Percentiles rank a stretch among this genome's conserved stretches.
These are phyloP conservation scores for Pseudogymnoascus sp. DNA, from an alignment of 2,329 filamentous ascomycete genomes.

Conservation along the genomic window DNA sequence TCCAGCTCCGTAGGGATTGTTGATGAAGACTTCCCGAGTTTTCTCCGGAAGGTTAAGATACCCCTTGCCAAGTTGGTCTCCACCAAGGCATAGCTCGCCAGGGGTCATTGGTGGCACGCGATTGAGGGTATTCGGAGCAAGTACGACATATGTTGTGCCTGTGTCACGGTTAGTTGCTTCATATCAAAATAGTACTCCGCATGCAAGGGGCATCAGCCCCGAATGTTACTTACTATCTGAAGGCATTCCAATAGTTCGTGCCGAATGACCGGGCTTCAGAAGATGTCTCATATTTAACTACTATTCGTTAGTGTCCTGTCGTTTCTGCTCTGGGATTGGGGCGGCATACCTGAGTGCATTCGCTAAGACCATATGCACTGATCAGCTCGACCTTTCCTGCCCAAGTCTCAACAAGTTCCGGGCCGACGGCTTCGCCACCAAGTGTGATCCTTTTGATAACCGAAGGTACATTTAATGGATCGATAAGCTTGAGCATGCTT, in stretches of 20 bases:
- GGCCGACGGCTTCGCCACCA: conserved; percentile 78
- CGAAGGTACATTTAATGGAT: conserved; percentile 69
- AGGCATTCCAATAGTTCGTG: conserved; percentile 11
- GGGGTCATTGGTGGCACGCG: not conserved
- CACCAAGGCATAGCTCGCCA: conserved; percentile 24
- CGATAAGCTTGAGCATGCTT: conserved; percentile 71
- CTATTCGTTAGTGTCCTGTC: conserved; percentile 1
- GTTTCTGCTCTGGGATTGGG: conserved; percentile 38
- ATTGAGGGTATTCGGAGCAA: not conserved
- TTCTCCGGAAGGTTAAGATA: conserved; percentile 54
- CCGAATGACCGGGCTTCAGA: not conserved
- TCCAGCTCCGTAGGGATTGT: conserved; percentile 44
- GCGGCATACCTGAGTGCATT: conserved; percentile 65
- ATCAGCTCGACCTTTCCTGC: conserved; percentile 31
- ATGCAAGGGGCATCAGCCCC: conserved; percentile 82
- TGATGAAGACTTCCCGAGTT: conserved; percentile 51
- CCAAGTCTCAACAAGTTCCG: conserved; percentile 41
- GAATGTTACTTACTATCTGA: conserved; percentile 59
- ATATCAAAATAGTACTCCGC: conserved; percentile 62
- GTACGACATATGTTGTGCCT: conserved; percentile 67
- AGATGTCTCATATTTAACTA: conserved; percentile 1
- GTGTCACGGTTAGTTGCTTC: conserved; percentile 61
- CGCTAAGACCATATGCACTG: conserved; percentile 71
- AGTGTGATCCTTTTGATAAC: conserved; percentile 65
- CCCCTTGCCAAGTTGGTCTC: conserved; percentile 52